Evolutionary conservation across 345 rosid genomes (phyloP).

Genomic region (Lagerstroemia speciosa): DNA sequence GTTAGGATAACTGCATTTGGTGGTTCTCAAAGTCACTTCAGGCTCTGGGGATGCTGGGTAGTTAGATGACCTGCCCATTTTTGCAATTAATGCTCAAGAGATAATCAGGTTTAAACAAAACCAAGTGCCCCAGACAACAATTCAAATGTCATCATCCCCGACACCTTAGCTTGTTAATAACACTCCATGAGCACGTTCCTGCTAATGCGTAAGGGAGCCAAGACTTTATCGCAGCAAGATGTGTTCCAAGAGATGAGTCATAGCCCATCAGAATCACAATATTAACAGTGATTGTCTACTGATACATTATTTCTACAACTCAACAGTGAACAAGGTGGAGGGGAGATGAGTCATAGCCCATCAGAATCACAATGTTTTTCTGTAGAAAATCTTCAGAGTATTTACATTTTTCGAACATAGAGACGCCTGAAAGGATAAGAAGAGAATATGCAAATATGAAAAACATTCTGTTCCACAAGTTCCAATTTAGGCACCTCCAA

Average conservation of each 20-base stretch:
- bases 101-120: slow-evolving; percentile 23
- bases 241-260: background rate
- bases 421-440: too few relatives aligned
- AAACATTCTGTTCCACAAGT: too few relatives aligned
- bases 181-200: slow-evolving; percentile 39
- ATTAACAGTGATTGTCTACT: too few relatives aligned
- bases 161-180: slow-evolving; percentile 17
- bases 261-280: too few relatives aligned
- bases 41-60: slow-evolving; percentile 59
- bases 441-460: too few relatives aligned
- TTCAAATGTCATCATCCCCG: slow-evolving; percentile 32
- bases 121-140: slow-evolving; percentile 57
- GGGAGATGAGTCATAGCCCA: too few relatives aligned
- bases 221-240: too few relatives aligned
- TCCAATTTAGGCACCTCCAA: too few relatives aligned
- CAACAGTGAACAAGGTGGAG: too few relatives aligned
- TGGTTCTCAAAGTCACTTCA: slow-evolving; percentile 40
- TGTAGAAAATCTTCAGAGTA: too few relatives aligned
- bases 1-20: slow-evolving; percentile 30
- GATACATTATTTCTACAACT: too few relatives aligned
- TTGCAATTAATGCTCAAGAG: slow-evolving; percentile 32
- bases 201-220: slow-evolving; percentile 10
- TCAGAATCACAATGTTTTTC: too few relatives aligned
- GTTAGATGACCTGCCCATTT: slow-evolving; percentile 28
- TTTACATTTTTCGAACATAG: background rate